Base-by-base conservation (phyloP, 352 stramenopile species). In the Phytophthora sansomeana region DNA sequence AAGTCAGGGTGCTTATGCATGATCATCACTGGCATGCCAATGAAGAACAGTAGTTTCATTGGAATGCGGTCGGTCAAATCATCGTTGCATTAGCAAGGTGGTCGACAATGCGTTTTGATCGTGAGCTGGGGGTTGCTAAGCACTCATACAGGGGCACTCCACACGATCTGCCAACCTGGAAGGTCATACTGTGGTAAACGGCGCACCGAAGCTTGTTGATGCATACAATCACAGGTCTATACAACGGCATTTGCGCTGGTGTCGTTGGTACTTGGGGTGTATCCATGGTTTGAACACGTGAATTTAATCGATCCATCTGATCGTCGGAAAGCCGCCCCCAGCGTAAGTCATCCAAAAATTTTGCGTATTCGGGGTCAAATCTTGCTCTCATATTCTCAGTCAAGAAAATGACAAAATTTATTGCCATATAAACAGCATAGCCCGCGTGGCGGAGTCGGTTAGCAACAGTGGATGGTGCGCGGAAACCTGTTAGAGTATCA, bases 361-460 rank as follows among this genome's bases (percentile, higher is more conserved):
- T 0, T 0, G 50, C 57, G 26, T 67, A 75, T 3, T 33, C 14
- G 0, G 39, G 21, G 30, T 75, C 67, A 3, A 17, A 6, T 36
- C 41, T 32, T 10, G 61, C 47, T 8, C 59, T 14, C 66, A 74
- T 69, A 16, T 74, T 74, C 19, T 66, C 30, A 0, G 55, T 69
- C 1, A 74, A 11, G 35, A 74, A 74, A 0, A 74, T 59, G 1
- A 74, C 66, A 21, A 69, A 56, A 11, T 74, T 74, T 33, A 74
- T 65, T 1, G 41, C n/a, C 3, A 28, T 10, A 38, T 80, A 80
- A 0, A 72, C 2, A 1, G 7, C 24, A 14, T 58, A 75, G 1
- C 62, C 71, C 14, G 57, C 57, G 16, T 66, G 58, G 0, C 42
- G 44, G 0, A 51, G 29, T 2, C 21, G 14, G 17, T 50, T 55